Conservation (phyloP, 495 filamentous ascomycete genomes). For the Daldinia caldariorum region DNA sequence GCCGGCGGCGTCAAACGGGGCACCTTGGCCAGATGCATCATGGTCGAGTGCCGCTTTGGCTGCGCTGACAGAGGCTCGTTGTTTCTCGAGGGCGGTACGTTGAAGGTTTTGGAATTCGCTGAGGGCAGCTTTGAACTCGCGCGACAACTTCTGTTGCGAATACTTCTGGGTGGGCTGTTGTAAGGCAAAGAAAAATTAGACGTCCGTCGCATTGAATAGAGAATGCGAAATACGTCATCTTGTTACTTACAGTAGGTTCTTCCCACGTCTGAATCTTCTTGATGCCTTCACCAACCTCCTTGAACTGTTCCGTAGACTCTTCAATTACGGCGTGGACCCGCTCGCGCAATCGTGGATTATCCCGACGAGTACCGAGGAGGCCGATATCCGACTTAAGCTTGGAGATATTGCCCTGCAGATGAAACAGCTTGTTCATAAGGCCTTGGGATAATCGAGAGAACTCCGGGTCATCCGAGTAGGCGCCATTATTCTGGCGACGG, state of each 20-base stretch:
- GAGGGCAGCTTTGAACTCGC: conserved; percentile 87
- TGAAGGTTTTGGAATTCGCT: conserved; percentile 92
- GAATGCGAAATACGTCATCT: background rate
- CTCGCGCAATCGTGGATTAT: conserved; percentile 90
- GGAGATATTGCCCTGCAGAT: conserved; percentile 85
- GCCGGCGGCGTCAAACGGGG: conserved; percentile 47
- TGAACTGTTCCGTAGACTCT: conserved; percentile 86
- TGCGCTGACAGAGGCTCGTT: conserved; percentile 84
- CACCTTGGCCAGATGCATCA: conserved; percentile 49
- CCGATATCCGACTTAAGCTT: conserved; percentile 81
- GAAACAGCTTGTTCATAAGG: conserved; percentile 86
- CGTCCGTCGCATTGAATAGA: conserved; percentile 1
- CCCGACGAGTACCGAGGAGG: conserved; percentile 86
- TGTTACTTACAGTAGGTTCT: conserved; percentile 80
- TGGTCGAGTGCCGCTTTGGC: conserved; percentile 77
- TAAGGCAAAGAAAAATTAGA: conserved; percentile 33
- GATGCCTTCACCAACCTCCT: conserved; percentile 89
- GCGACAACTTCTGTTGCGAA: conserved; percentile 91
- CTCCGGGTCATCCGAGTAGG: conserved; percentile 93
- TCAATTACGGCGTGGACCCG: conserved; percentile 86
- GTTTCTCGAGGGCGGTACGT: conserved; percentile 87
- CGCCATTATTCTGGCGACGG: conserved; percentile 55
- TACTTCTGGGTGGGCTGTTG: conserved; percentile 88
- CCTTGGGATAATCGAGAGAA: conserved; percentile 83
- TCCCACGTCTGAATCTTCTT: conserved; percentile 93